Conservation (phyloP, 2,329 filamentous ascomycete genomes). For the Dactylellina cionopaga region DNA sequence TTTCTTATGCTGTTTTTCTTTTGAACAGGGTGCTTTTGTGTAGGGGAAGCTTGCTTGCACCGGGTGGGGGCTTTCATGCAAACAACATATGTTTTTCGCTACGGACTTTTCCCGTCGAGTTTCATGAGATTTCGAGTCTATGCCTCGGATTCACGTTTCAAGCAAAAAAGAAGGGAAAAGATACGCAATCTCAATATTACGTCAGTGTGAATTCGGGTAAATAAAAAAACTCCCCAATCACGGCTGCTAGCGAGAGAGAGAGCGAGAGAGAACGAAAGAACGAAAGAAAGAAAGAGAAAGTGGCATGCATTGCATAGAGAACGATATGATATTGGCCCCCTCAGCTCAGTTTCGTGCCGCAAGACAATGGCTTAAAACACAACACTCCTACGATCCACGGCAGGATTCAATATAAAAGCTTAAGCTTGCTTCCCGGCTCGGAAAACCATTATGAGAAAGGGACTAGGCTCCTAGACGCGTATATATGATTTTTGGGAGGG, state of each 20-base stretch:
- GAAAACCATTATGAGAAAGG: not conserved
- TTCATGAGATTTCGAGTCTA: constrained; percentile 11
- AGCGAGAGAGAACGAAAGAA: too few species aligned
- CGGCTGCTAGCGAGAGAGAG: too few species aligned
- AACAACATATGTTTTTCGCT: too few species aligned
- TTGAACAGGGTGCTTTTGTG: too few species aligned
- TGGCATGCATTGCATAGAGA: constrained; percentile 16
- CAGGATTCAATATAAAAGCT: constrained; percentile 25
- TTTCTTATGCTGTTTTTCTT: too few species aligned
- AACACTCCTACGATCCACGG: constrained; percentile 43
- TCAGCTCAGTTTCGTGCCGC: constrained; percentile 1
- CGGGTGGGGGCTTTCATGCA: too few species aligned
- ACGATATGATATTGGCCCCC: not conserved
- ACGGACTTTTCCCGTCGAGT: too few species aligned
- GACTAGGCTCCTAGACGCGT: constrained; percentile 39
- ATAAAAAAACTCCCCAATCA: too few species aligned
- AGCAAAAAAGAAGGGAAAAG: too few species aligned
- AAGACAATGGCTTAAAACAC: too few species aligned
- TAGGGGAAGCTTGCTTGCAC: too few species aligned
- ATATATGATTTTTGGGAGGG: not conserved
- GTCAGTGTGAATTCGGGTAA: not conserved
- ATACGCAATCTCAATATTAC: not conserved
- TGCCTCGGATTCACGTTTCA: constrained; percentile 7
- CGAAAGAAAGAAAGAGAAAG: constrained; percentile 8
- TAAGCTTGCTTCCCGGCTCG: constrained; percentile 24